Evolutionary conservation across 257 asterid species (phyloP).

Genomic region (Leonotis leonurus): DNA sequence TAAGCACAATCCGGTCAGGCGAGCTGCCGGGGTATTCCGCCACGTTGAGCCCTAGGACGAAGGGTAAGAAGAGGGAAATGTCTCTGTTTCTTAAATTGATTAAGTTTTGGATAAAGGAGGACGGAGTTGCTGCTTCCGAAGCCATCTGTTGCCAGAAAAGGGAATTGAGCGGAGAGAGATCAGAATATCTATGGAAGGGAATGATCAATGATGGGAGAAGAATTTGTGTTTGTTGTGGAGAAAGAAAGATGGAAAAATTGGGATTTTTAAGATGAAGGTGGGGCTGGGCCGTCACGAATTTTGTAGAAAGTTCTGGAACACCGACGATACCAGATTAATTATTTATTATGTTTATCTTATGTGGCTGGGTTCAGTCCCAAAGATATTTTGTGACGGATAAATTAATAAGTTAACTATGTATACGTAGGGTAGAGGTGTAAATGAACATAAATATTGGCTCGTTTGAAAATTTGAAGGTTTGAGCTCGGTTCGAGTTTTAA

Average conservation of each 20-base stretch:
- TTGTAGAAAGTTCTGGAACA: slow-evolving; percentile 43
- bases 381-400: too few relatives aligned
- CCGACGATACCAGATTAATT: too few relatives aligned
- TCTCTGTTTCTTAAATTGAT: slow-evolving; percentile 40
- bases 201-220: neutral
- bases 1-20: slow-evolving; percentile 41
- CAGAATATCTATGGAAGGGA: neutral
- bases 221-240: neutral
- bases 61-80: slow-evolving; percentile 36
- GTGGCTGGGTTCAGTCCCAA: neutral
- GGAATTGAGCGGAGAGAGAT: neutral
- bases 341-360: slow-evolving; percentile 16
- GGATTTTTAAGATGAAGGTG: slow-evolving; percentile 17
- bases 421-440: too few relatives aligned
- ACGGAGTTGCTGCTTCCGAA: slow-evolving; percentile 24
- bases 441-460: too few relatives aligned
- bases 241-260: neutral
- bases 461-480: too few relatives aligned
- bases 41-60: slow-evolving; percentile 30
- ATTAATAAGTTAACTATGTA: too few relatives aligned
- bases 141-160: slow-evolving; percentile 30
- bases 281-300: slow-evolving; percentile 26
- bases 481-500: too few relatives aligned
- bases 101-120: slow-evolving; percentile 27
- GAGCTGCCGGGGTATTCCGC: slow-evolving; percentile 7